These are phyloP conservation scores for Glonium stellatum DNA, from an alignment of 495 filamentous ascomycete genomes.

Conservation along the genomic window DNA sequence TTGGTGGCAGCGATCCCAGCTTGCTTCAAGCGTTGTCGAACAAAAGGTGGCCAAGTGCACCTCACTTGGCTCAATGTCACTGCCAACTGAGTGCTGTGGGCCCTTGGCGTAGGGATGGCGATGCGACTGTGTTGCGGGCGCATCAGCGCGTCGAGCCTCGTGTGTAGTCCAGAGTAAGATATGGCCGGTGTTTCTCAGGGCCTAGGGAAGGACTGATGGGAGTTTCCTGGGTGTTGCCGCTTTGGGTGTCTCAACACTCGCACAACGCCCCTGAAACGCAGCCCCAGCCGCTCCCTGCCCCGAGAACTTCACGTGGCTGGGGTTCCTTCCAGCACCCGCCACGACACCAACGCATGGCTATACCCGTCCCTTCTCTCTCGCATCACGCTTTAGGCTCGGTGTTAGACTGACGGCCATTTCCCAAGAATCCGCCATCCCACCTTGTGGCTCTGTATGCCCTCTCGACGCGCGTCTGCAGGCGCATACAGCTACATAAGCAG, in stretches of 20 bases:
- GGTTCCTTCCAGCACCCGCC: neutral
- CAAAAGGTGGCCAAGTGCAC: neutral
- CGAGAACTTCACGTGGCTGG: constrained; percentile 8
- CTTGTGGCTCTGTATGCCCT: neutral
- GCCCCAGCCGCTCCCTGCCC: neutral
- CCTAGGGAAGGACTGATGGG: neutral
- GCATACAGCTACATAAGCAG: neutral
- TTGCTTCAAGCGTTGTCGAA: neutral
- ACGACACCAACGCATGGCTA: neutral
- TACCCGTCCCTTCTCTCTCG: neutral
- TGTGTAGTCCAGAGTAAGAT: neutral
- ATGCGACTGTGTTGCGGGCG: neutral
- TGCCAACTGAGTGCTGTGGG: neutral
- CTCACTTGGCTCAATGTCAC: neutral
- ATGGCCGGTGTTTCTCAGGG: neutral
- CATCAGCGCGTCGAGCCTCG: neutral
- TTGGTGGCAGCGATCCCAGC: neutral
- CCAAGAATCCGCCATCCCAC: neutral
- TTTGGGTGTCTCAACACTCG: constrained; percentile 4
- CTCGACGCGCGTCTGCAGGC: neutral
- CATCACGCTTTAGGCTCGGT: neutral
- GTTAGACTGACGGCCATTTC: neutral
- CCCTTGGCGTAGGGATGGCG: neutral
- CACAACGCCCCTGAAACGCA: constrained; percentile 14
- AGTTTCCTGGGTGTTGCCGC: constrained; percentile 5